phyloP scores from a whole-genome alignment of 768 basidiomycete species.

The Leccinum variicolor region DNA sequence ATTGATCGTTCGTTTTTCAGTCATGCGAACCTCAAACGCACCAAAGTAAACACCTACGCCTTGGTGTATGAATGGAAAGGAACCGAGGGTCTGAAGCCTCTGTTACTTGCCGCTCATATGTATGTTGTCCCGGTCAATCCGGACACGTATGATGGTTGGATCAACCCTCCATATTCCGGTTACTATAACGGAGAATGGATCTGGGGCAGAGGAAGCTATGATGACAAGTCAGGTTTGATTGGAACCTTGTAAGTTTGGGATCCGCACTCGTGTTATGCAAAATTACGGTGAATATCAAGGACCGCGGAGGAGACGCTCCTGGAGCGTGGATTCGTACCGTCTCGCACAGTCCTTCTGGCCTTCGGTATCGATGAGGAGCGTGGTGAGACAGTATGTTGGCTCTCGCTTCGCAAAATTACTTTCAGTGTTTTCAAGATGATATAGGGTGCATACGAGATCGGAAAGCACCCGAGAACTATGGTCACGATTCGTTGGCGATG shows the following conservation, averaged over 20 bases:
- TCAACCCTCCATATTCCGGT: not conserved
- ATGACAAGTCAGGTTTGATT: conserved; percentile 22
- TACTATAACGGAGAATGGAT: not conserved
- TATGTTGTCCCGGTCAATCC: conserved; percentile 51
- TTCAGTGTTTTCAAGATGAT: not conserved
- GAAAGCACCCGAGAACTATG: too few relatives aligned
- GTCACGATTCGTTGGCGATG: too few relatives aligned
- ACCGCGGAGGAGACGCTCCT: conserved; percentile 25
- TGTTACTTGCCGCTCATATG: conserved; percentile 46
- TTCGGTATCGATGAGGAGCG: conserved; percentile 47
- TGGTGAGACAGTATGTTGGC: conserved; percentile 34
- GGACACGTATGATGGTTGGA: conserved; percentile 37
- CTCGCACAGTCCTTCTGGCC: conserved; percentile 29
- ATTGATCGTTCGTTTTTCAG: conserved; percentile 25
- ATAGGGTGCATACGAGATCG: too few relatives aligned
- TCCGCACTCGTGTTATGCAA: too few relatives aligned
- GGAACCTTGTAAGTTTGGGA: conserved; percentile 36
- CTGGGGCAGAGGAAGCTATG: not conserved
- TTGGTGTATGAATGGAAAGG: conserved; percentile 61
- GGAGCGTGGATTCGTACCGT: conserved; percentile 27
- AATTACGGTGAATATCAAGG: conserved; percentile 9
- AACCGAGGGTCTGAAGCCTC: conserved; percentile 48
- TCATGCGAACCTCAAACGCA: conserved; percentile 45
- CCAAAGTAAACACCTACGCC: conserved; percentile 58
- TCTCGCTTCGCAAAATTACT: too few relatives aligned